Percentiles rank a stretch among this genome's conserved stretches.
Conservation (phyloP, 2,329 filamentous ascomycete species). For the Phaeosphaeria sp. region DNA sequence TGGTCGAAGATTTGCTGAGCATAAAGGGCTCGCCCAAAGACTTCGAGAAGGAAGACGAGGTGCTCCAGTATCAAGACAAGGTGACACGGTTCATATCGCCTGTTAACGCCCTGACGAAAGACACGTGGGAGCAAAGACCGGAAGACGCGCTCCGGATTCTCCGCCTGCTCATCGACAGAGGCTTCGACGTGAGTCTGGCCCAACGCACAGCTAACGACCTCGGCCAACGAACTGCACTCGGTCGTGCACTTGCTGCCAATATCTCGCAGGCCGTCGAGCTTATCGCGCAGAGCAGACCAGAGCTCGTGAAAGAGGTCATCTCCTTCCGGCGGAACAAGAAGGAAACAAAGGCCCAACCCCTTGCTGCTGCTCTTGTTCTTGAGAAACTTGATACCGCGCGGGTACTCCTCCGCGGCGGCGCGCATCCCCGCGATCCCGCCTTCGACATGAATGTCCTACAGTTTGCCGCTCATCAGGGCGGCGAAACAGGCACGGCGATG, state of each 20-base stretch:
- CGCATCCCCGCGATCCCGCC: slow-evolving; percentile 23
- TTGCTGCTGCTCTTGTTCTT: slow-evolving; percentile 17
- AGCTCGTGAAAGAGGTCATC: slow-evolving; percentile 21
- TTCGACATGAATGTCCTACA: slow-evolving; percentile 26
- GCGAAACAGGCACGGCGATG: slow-evolving; percentile 17
- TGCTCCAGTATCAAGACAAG: slow-evolving; percentile 23
- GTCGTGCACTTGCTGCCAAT: slow-evolving; percentile 21
- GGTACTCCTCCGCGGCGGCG: slow-evolving; percentile 21
- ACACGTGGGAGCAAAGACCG: slow-evolving; percentile 26
- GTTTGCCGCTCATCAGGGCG: slow-evolving; percentile 17
- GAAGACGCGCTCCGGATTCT: slow-evolving; percentile 29
- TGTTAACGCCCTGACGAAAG: slow-evolving; percentile 22
- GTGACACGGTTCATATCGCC: slow-evolving; percentile 20
- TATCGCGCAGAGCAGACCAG: slow-evolving; percentile 16
- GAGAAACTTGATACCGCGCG: slow-evolving; percentile 19
- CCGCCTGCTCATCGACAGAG: slow-evolving; percentile 16
- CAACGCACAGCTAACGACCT: slow-evolving; percentile 23
- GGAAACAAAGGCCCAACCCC: slow-evolving; percentile 22
- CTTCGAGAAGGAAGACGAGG: slow-evolving; percentile 24
- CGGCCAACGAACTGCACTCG: slow-evolving; percentile 19
- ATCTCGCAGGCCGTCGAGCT: slow-evolving; percentile 26
- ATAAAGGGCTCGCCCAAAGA: slow-evolving; percentile 14
- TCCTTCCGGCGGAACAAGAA: slow-evolving; percentile 22
- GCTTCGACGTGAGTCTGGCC: slow-evolving; percentile 15
- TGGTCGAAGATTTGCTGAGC: slow-evolving; percentile 22